phyloP scores from a whole-genome alignment of 805 yeast genomes.

The Brettanomyces sp. region DNA sequence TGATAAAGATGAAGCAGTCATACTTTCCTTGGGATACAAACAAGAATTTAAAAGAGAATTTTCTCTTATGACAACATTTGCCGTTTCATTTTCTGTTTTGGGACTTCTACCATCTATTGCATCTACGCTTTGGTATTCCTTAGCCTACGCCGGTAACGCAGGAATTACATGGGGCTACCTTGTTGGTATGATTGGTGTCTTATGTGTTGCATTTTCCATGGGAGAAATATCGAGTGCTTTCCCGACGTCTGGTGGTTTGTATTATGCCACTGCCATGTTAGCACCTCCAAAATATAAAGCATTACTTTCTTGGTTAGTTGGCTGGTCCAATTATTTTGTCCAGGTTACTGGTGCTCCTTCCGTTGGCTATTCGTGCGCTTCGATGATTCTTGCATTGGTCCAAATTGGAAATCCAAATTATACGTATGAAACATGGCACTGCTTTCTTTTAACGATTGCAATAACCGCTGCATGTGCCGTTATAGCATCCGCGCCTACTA shows the following conservation, averaged over 20 bases:
- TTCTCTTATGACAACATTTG: slow-evolving; percentile 44
- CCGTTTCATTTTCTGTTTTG: slow-evolving; percentile 56
- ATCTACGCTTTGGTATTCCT: slow-evolving; percentile 48
- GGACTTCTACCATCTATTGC: slow-evolving; percentile 60
- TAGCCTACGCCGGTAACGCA: slow-evolving; percentile 50
- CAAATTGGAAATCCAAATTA: slow-evolving; percentile 31
- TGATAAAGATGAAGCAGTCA: slow-evolving; percentile 41
- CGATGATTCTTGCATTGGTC: slow-evolving; percentile 44
- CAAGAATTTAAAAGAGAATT: slow-evolving; percentile 58
- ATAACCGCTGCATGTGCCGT: slow-evolving; percentile 38
- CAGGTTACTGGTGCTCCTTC: slow-evolving; percentile 56
- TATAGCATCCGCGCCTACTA: slow-evolving; percentile 45
- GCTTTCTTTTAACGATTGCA: slow-evolving; percentile 40
- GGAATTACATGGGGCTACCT: slow-evolving; percentile 57
- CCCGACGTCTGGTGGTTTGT: slow-evolving; percentile 60
- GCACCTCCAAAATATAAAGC: slow-evolving; percentile 48
- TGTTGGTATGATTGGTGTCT: slow-evolving; percentile 44
- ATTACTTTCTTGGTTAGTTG: slow-evolving; percentile 48
- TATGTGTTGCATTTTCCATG: slow-evolving; percentile 48
- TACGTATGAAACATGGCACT: slow-evolving; percentile 37
- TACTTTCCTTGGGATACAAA: slow-evolving; percentile 49
- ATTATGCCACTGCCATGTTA: slow-evolving; percentile 54
- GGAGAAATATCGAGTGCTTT: slow-evolving; percentile 56
- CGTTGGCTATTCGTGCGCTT: slow-evolving; percentile 48
- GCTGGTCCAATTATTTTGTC: slow-evolving; percentile 56